These are phyloP conservation scores for Ulmus americana DNA, from an alignment of 331 rosid genomes.

Conservation along the genomic window DNA sequence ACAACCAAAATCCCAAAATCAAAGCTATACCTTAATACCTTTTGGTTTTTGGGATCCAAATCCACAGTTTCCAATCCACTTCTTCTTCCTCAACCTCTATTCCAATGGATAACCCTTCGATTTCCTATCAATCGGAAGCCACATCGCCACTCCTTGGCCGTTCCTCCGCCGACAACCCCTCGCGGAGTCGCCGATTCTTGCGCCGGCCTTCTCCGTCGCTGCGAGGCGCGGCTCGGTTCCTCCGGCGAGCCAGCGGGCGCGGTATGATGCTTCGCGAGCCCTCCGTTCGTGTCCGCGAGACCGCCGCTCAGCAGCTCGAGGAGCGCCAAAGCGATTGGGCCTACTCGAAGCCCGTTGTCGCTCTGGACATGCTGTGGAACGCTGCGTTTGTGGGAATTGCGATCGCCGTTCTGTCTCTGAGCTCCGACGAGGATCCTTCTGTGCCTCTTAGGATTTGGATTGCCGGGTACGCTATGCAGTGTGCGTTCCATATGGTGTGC, in stretches of 20 bases:
- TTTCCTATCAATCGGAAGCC: constrained; percentile 15
- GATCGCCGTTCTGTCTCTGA: constrained; percentile 33
- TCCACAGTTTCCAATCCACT: too few species aligned
- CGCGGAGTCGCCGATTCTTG: constrained; percentile 43
- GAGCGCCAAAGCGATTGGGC: constrained; percentile 97
- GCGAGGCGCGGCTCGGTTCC: constrained; percentile 54
- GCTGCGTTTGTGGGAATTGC: constrained; percentile 47
- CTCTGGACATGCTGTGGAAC: constrained; percentile 73
- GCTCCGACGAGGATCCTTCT: constrained; percentile 48
- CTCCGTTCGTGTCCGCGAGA: constrained; percentile 72
- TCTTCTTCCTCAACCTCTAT: too few species aligned
- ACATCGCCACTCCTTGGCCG: constrained; percentile 50
- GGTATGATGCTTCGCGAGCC: constrained; percentile 85
- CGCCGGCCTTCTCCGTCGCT: constrained; percentile 41
- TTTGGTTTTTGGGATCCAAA: too few species aligned
- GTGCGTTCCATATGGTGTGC: constrained; percentile 51
- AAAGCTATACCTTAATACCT: too few species aligned
- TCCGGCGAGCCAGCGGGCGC: constrained; percentile 65
- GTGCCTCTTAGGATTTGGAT: constrained; percentile 80
- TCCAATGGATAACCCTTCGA: not conserved
- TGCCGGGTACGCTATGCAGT: constrained; percentile 57
- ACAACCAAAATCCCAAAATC: too few species aligned
- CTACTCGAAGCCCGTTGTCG: constrained; percentile 67
- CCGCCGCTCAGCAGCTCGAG: constrained; percentile 92
- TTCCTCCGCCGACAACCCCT: constrained; percentile 26